Evolutionary conservation across 257 asterid species (phyloP), one percentile per base, ranked within the genome.

Genomic region (Fraxinus americana): DNA sequence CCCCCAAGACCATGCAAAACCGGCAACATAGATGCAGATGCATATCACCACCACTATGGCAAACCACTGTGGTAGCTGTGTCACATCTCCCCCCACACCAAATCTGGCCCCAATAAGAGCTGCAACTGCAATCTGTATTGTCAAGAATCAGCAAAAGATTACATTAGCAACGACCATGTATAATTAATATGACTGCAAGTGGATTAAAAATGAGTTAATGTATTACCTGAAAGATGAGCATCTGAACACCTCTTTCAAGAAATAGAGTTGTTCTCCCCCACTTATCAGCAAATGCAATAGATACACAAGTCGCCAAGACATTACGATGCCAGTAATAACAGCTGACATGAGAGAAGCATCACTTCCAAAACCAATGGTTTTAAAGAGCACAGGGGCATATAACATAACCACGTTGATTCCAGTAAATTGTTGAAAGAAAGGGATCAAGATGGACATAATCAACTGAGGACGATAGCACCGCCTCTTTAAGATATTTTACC

Each of bases 381-480:
- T 19, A 59, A 82, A 78, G 27, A 78, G 79, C 11, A 78, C 77
- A 0, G 80, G 85, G 10, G 82, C 82, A 19, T 82, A 79, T 73
- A 81, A 82, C 80, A 78, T 69, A 57, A 82, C 45, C 29, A 82
- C 77, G 59, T 78, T 82, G 39, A 82, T 82, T 1, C 85, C 85
- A 0, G 74, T 82, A 0, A 82, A 67, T 13, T 78, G 80, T 72
- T 82, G 82, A 34, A 82, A 82, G 9, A 70, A 77, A 2, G 77
- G 82, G 4, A 77, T 82, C 59, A 73, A 17, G 7, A 70, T 21
- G 0, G 82, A 67, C 75, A 82, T 77, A 23, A 45, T 19, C 23
- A 81, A 25, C 3, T 74, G 82, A 0, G 80, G 85, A 32, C 70
- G 39, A 25, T 82, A 79, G 75, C 72, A 77, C 75, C 21, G 38